Base-by-base conservation (phyloP, 805 yeast genomes). In the Myxozyma neglecta region DNA sequence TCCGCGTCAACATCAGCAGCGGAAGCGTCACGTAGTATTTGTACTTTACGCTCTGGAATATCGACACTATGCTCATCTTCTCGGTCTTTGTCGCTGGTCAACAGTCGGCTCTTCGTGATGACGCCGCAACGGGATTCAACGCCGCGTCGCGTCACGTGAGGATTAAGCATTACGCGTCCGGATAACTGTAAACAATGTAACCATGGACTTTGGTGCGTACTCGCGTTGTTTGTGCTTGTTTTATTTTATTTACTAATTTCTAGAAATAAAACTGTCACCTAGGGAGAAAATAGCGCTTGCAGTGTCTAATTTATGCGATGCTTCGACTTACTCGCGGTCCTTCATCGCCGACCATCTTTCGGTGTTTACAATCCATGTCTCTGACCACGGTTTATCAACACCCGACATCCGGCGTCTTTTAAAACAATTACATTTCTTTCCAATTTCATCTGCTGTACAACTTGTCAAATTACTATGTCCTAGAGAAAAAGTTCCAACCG, bases 1-100 rank as follows among this genome's bases (percentile, higher is more conserved):
- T 40, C 6, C 32, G 39, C 37, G 67, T 60, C 35, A 64, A 50
- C 66, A 64, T 61, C 53, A 48, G 46, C 48, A 64, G 48, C 6
- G 67, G 67, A 24, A 64, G 57, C 10, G 66, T 64, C 45, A 64
- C 65, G 39, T 64, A 53, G 60, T 64, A 64, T 42, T 58, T 57
- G 60, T 54, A 61, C 56, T 64, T 64, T 4, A 54, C 16, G 37
- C 59, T 44, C 57, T 56, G 43, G 39, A 63, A 40, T 29, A 59
- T 13, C 24, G 56, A 32, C 14, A 55, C 40, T n/a, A 61, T 29
- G 13, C 53, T 24, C 65, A 61, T 61, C 24, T 36, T 53, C 6
- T 40, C 40, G 10, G 1, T 37, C n/a, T 24, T 16, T 5, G 29
- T 24, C 29, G 29, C 29, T 24, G 29, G 34, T 24, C 6, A 13